phyloP scores from a whole-genome alignment of 1,284 basidiomycete genomes.

The Limonomyces culmigenus region DNA sequence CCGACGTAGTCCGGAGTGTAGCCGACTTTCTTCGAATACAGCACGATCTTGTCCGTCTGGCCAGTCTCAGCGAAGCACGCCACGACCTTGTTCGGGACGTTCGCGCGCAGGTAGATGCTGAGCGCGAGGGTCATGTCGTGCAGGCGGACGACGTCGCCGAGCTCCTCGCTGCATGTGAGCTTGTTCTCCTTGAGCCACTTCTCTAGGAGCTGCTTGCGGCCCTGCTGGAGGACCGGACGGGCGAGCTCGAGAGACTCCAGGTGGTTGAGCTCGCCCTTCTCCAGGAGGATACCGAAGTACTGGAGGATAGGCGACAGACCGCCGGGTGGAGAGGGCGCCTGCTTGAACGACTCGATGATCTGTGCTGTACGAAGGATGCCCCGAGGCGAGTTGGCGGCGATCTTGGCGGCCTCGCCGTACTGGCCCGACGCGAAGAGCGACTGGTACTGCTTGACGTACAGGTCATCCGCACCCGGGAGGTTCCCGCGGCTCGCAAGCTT shows the following conservation, averaged over 20 bases:
- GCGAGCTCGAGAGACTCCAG: conserved; percentile 94
- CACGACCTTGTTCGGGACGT: conserved; percentile 96
- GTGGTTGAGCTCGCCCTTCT: conserved; percentile 97
- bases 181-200: conserved; percentile 99
- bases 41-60: conserved; percentile 95
- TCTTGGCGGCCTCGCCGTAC: conserved; percentile 93
- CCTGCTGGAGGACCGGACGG: conserved; percentile 90
- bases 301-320: conserved; percentile 94
- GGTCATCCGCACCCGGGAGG: conserved; percentile 92
- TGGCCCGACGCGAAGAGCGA: conserved; percentile 84
- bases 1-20: conserved; percentile 91
- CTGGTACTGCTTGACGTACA: conserved; percentile 94
- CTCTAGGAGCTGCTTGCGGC: conserved; percentile 93
- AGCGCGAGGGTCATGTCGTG: conserved; percentile 98
- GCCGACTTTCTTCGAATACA: conserved; percentile 96
- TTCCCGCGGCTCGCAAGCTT: conserved; percentile 96
- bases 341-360: conserved; percentile 98
- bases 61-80: conserved; percentile 99
- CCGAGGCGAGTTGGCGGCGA: conserved; percentile 96
- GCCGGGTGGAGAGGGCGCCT: conserved; percentile 79
- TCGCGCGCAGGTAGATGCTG: conserved; percentile 95
- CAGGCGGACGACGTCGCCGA: conserved; percentile 91
- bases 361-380: conserved; percentile 91
- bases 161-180: conserved; percentile 97
- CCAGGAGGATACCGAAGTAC: conserved; percentile 95